These are phyloP conservation scores for Kwoniella shivajii DNA, from an alignment of 1,284 basidiomycete species.

Conservation along the genomic window DNA sequence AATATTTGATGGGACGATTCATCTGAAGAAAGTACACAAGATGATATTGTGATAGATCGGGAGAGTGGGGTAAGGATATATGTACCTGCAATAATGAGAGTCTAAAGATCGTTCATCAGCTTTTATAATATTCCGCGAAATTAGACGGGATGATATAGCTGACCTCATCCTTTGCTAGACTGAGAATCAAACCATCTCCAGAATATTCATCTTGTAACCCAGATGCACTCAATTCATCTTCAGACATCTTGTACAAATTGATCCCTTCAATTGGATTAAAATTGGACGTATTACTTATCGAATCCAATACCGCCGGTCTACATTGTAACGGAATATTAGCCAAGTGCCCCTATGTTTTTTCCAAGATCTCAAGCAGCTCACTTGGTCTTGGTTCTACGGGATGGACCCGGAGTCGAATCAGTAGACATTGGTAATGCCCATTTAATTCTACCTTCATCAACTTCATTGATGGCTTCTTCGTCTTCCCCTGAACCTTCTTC, in stretches of 20 bases:
- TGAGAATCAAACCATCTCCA: constrained; percentile 39
- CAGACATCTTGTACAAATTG: constrained; percentile 26
- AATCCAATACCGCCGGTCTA: neutral
- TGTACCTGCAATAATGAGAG: constrained; percentile 34
- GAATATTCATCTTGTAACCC: constrained; percentile 20
- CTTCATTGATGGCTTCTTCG: constrained; percentile 14
- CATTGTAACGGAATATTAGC: no score
- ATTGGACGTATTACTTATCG: constrained; percentile 14
- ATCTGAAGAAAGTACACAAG: constrained; percentile 50
- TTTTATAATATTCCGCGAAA: neutral
- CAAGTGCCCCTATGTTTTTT: constrained; percentile 6
- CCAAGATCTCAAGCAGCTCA: constrained; percentile 1
- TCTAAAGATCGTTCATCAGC: constrained; percentile 7
- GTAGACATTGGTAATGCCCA: constrained; percentile 25
- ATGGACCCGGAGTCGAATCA: constrained; percentile 13
- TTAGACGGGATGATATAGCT: constrained; percentile 5
- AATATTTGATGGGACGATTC: constrained; percentile 39
- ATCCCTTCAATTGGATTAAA: constrained; percentile 29
- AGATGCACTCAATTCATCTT: constrained; percentile 15
- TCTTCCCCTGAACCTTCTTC: constrained; percentile 3
- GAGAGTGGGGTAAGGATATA: constrained; percentile 45
- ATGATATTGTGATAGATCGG: constrained; percentile 32
- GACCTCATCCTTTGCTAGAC: constrained; percentile 42
- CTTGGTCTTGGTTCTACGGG: constrained; percentile 1
- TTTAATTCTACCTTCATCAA: constrained; percentile 22